These are phyloP conservation scores for Coemansia sp. DNA, from an alignment of 192 early-diverging fungal species.

Conservation along the genomic window DNA sequence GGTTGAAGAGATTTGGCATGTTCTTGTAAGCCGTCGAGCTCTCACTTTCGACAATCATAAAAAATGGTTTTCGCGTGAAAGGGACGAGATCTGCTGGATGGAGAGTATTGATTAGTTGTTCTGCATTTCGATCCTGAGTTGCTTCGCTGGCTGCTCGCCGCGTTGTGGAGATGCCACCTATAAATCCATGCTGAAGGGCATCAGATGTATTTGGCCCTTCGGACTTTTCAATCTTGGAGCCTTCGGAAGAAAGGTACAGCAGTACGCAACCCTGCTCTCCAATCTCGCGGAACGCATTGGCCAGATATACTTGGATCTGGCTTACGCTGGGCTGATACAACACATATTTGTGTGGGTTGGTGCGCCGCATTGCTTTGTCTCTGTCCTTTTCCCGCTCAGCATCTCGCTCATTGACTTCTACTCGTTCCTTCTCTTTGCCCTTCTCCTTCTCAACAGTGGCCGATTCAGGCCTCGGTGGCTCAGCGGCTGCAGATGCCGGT, in stretches of 20 bases:
- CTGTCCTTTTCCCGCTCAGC: slow-evolving; percentile 18
- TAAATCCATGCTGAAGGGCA: slow-evolving; percentile 26
- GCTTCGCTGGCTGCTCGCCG: slow-evolving; percentile 33
- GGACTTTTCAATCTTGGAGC: slow-evolving; percentile 20
- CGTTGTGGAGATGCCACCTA: slow-evolving; percentile 51
- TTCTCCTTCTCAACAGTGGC: slow-evolving; percentile 3
- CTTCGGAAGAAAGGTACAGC: slow-evolving; percentile 90
- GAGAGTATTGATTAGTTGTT: slow-evolving; percentile 69
- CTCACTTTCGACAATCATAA: slow-evolving; percentile 90
- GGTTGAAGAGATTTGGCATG: slow-evolving; percentile 84
- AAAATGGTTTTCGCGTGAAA: slow-evolving; percentile 93
- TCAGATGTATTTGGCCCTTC: background rate
- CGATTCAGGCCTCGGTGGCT: background rate
- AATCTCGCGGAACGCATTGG: slow-evolving; percentile 90
- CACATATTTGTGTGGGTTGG: slow-evolving; percentile 91
- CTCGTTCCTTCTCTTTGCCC: slow-evolving; percentile 7
- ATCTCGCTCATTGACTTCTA: slow-evolving; percentile 1
- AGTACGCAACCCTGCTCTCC: slow-evolving; percentile 82
- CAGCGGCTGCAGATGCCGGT: background rate
- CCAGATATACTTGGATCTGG: slow-evolving; percentile 87
- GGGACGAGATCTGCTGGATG: slow-evolving; percentile 91
- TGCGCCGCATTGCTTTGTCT: slow-evolving; percentile 34
- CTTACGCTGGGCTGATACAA: slow-evolving; percentile 89
- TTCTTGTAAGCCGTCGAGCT: slow-evolving; percentile 83
- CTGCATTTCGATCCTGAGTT: slow-evolving; percentile 27